Evolutionary conservation across 1,284 basidiomycete genomes (phyloP), one percentile per base, ranked within the genome.

Genomic region (Cystobasidiaceae sp.): DNA sequence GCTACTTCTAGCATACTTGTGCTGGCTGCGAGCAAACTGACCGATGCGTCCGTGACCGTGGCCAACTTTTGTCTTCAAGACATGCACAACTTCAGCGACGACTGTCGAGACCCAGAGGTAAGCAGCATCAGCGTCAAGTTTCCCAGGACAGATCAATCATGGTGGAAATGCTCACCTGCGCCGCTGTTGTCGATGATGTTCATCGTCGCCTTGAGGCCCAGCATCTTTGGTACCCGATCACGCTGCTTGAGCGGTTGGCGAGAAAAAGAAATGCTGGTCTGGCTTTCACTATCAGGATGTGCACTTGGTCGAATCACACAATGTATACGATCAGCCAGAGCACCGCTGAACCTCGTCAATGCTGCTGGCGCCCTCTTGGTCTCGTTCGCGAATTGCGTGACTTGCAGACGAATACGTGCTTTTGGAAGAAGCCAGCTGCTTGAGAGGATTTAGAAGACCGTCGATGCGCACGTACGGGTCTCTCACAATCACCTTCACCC

Each of bases 81-180:
- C 86, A 77, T 98, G 97, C 77, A 99, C 91, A 74, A 93, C 96
- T 81, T 97, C 94, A 43, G 94, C 88, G 66, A 96, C 81, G 69
- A 97, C 54, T 56, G 23, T 13, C n/a, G 37, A n/a, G 11, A n/a
- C 11, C 11, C 13, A 56, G 37, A 15, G 11, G 21, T 7, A n/a
- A n/a, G n/a, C n/a, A n/a, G 54, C 13, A 19, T 56, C 17, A 56
- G 54, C 41, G n/a, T 23, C n/a, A 21, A 30, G 15, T 43, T 17
- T 7, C 1, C n/a, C 9, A 28, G 21, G 7, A 13, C 21, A 27
- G 23, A 17, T 30, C 25, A 27, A 2, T 2, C 11, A 25, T n/a
- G 37, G n/a, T n/a, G n/a, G n/a, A n/a, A 4, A 9, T 59, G 65
- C 32, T 27, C 27, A 34, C 44, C 19, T 48, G 66, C 52, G 45